Percentiles rank a stretch among this genome's conserved stretches.
phyloP scores from a whole-genome alignment of 1,284 basidiomycete genomes.

The Macrocystidia cucumis region DNA sequence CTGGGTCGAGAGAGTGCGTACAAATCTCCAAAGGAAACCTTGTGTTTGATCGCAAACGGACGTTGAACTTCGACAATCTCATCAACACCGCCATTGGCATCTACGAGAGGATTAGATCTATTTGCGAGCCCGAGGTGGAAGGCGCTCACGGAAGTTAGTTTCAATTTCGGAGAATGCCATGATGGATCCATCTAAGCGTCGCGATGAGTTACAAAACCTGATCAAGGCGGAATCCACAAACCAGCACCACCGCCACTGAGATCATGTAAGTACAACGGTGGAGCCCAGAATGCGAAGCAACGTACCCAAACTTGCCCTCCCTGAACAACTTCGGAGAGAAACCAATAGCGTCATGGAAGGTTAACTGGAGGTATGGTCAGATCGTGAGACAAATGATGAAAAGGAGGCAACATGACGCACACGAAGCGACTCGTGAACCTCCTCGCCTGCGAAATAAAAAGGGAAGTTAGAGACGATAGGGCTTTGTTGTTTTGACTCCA shows the following conservation, averaged over 20 bases:
- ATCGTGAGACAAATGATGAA: no score
- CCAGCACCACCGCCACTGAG: not conserved
- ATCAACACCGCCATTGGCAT: not conserved
- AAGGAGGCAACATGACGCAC: no score
- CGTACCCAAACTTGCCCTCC: not conserved
- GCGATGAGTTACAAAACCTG: not conserved
- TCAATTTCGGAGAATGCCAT: not conserved
- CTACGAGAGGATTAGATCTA: not conserved
- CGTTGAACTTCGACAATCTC: not conserved
- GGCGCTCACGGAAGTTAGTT: not conserved
- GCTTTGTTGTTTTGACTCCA: no score
- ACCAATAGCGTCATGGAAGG: slow-evolving; percentile 2
- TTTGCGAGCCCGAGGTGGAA: not conserved
- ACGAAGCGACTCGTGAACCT: slow-evolving; percentile 1
- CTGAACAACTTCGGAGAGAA: slow-evolving; percentile 12
- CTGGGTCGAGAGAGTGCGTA: not conserved
- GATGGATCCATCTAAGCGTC: not conserved
- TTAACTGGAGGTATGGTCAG: slow-evolving; percentile 24
- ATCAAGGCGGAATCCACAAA: not conserved
- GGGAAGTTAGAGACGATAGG: no score
- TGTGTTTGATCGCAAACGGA: not conserved
- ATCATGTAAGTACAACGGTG: not conserved
- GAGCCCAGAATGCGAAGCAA: not conserved
- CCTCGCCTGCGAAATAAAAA: no score
- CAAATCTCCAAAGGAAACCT: slow-evolving; percentile 1